Percentiles rank a stretch among this genome's conserved stretches.
phyloP scores from a whole-genome alignment of 2,329 filamentous ascomycete genomes.

The Aspergillus piperis region DNA sequence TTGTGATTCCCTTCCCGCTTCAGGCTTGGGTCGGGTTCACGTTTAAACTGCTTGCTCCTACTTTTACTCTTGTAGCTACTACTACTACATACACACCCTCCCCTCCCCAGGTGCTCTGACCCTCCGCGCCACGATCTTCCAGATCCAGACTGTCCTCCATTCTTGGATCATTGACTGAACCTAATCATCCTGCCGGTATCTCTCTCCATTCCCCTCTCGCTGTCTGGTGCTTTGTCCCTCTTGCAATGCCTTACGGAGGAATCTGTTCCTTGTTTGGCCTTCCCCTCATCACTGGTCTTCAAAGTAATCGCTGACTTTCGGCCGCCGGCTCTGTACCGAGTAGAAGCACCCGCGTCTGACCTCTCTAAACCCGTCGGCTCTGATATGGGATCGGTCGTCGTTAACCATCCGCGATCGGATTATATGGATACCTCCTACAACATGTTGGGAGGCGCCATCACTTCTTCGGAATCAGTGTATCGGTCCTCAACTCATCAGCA shows the following conservation, averaged over 20 bases:
- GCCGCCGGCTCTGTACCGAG: slow-evolving; percentile 14
- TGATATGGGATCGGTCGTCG: slow-evolving; percentile 63
- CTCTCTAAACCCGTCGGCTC: slow-evolving; percentile 2
- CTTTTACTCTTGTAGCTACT: background rate
- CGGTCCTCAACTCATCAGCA: slow-evolving; percentile 31
- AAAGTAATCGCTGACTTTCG: slow-evolving; percentile 19
- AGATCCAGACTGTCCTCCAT: slow-evolving; percentile 2
- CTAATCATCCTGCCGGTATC: background rate
- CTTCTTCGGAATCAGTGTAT: slow-evolving; percentile 42
- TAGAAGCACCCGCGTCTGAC: slow-evolving; percentile 11
- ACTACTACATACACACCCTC: background rate
- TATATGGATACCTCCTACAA: slow-evolving; percentile 70
- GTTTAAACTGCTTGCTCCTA: background rate
- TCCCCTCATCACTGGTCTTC: background rate
- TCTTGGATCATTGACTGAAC: background rate
- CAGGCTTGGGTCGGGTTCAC: slow-evolving; percentile 18
- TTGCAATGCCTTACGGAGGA: slow-evolving; percentile 4
- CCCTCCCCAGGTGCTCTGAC: slow-evolving; percentile 6
- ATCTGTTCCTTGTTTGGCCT: slow-evolving; percentile 1
- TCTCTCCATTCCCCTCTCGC: background rate
- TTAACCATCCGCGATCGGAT: slow-evolving; percentile 72
- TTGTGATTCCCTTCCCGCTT: slow-evolving; percentile 20
- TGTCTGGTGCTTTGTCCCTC: background rate
- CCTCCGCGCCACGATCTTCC: background rate
- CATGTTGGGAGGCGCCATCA: slow-evolving; percentile 58